phyloP scores from a whole-genome alignment of 2,329 filamentous ascomycete genomes.

The Neopestalotiopsis sp. region DNA sequence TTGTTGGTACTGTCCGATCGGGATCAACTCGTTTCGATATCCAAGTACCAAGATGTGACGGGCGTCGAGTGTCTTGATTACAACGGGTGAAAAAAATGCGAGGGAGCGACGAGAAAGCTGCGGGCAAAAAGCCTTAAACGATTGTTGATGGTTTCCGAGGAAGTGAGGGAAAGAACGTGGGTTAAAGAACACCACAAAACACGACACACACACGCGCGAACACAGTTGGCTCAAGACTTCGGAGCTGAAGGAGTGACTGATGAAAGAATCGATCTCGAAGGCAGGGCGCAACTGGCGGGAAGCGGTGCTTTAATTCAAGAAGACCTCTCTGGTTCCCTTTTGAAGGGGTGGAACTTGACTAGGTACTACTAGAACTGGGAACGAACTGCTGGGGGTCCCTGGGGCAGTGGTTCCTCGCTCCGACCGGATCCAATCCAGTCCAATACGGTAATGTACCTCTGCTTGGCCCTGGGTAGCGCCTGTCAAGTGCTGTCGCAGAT shows the following conservation, averaged over 20 bases:
- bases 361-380: background rate
- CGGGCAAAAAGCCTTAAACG: slow-evolving; percentile 4
- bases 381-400: background rate
- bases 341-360: background rate
- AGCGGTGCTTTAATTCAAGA: slow-evolving; percentile 13
- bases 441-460: background rate
- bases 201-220: background rate
- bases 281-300: background rate
- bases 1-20: slow-evolving; percentile 9
- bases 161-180: slow-evolving; percentile 17
- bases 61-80: slow-evolving; percentile 1
- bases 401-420: background rate
- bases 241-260: slow-evolving; percentile 14
- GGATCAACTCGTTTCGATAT: slow-evolving; percentile 10
- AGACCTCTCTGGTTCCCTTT: background rate
- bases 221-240: slow-evolving; percentile 15
- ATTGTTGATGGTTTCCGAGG: background rate
- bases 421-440: background rate
- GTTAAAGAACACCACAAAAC: slow-evolving; percentile 1
- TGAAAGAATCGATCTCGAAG: background rate
- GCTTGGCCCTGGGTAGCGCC: background rate
- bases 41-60: slow-evolving; percentile 7
- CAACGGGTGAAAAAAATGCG: slow-evolving; percentile 3
- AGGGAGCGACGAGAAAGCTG: slow-evolving; percentile 15
- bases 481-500: slow-evolving; percentile 12